These are phyloP conservation scores for Coemansia sp. DNA, from an alignment of 192 early-diverging fungal species.

Conservation along the genomic window DNA sequence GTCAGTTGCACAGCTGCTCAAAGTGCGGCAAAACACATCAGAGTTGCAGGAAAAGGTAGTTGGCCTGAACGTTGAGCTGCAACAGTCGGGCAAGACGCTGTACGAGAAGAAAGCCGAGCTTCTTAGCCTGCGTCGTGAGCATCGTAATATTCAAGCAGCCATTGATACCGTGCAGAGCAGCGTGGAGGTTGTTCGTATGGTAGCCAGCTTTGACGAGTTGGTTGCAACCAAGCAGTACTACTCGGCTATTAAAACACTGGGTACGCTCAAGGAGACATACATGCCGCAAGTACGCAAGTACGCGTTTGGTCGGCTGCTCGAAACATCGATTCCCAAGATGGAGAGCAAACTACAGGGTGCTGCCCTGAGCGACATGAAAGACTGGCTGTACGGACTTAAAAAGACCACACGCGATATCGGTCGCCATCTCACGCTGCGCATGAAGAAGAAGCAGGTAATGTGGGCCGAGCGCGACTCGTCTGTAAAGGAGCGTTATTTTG, in stretches of 20 bases:
- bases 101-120: conserved; percentile 76
- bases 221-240: conserved; percentile 86
- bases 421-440: conserved; percentile 76
- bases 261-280: conserved; percentile 75
- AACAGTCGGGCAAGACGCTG: conserved; percentile 74
- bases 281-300: conserved; percentile 75
- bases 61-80: conserved; percentile 83
- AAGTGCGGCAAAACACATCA: conserved; percentile 86
- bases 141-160: conserved; percentile 86
- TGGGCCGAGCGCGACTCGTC: conserved; percentile 50
- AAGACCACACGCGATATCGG: conserved; percentile 82
- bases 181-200: conserved; percentile 84
- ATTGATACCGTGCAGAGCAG: conserved; percentile 78
- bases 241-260: conserved; percentile 86
- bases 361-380: conserved; percentile 83
- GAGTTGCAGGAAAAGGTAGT: conserved; percentile 83
- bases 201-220: conserved; percentile 76
- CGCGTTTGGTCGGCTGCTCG: conserved; percentile 83
- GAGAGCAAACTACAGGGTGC: conserved; percentile 83
- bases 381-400: conserved; percentile 88
- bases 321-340: conserved; percentile 84
- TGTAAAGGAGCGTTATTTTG: conserved; percentile 51
- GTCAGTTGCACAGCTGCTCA: conserved; percentile 92
- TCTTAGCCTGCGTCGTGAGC: conserved; percentile 70
- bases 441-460: conserved; percentile 66